phyloP scores from a whole-genome alignment of 495 filamentous ascomycete genomes.

The Lasiosphaeriaceae sp. region DNA sequence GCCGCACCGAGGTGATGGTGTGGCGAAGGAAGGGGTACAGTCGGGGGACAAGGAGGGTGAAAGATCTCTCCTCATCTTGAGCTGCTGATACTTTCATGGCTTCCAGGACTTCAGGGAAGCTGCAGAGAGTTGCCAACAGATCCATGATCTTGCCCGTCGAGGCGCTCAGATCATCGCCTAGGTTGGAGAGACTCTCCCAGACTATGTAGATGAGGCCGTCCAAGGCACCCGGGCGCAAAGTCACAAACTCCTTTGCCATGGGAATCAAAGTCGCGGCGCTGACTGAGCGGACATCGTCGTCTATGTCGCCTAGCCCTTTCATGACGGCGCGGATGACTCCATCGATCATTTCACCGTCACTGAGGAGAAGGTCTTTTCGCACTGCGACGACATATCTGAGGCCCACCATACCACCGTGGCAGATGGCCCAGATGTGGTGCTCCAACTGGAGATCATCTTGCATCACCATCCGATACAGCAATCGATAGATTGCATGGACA shows the following conservation, averaged over 20 bases:
- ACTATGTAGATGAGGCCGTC: conserved; percentile 85
- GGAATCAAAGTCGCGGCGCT: conserved; percentile 95
- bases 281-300: conserved; percentile 95
- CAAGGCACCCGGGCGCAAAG: conserved; percentile 70
- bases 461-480: conserved; percentile 87
- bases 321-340: conserved; percentile 89
- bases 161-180: conserved; percentile 93
- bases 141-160: conserved; percentile 99
- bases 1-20: conserved; percentile 91
- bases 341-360: conserved; percentile 81
- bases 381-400: conserved; percentile 91
- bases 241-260: conserved; percentile 90
- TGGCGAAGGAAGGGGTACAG: conserved; percentile 95
- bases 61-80: conserved; percentile 77
- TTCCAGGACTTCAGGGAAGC: conserved; percentile 86
- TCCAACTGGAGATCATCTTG: conserved; percentile 71
- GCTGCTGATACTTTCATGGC: conserved; percentile 91
- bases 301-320: conserved; percentile 84
- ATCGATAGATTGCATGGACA: conserved; percentile 74
- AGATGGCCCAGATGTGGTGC: conserved; percentile 82
- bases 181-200: conserved; percentile 92
- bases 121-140: conserved; percentile 88
- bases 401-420: conserved; percentile 97
- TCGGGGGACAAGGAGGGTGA: conserved; percentile 84
- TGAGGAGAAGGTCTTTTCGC: conserved; percentile 82